These are phyloP conservation scores for Hypoxylon perforatum DNA, from an alignment of 495 filamentous ascomycete genomes.

Conservation along the genomic window DNA sequence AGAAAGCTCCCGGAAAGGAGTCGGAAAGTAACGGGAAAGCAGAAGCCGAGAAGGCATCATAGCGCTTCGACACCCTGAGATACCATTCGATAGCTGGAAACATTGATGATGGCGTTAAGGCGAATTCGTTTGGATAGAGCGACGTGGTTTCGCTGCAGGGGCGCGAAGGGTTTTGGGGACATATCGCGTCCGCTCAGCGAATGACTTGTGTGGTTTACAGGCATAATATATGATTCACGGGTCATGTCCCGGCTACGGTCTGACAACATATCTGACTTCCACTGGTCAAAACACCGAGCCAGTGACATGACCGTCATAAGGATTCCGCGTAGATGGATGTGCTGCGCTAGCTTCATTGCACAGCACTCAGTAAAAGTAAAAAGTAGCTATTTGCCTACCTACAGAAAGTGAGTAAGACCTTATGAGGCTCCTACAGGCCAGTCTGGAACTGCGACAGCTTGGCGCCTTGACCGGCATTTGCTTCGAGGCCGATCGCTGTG, in stretches of 20 bases:
- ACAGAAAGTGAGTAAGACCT: not conserved
- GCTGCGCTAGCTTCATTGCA: not conserved
- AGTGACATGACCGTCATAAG: conserved; percentile 12
- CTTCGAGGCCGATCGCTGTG: conserved; percentile 7
- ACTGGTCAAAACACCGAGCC: not conserved
- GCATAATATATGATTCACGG: conserved; percentile 36
- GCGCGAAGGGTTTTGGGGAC: conserved; percentile 16
- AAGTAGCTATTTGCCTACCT: not conserved
- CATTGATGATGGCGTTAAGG: conserved; percentile 40
- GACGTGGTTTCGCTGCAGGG: conserved; percentile 10
- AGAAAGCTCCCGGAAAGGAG: conserved; percentile 30
- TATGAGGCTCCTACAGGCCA: conserved; percentile 19
- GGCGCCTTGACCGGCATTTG: conserved; percentile 23
- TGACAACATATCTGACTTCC: conserved; percentile 7
- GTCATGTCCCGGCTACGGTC: conserved; percentile 10
- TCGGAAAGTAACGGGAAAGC: conserved; percentile 23
- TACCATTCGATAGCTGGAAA: conserved; percentile 10
- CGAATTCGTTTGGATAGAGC: conserved; percentile 21
- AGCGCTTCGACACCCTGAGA: conserved; percentile 10
- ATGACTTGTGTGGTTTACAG: conserved; percentile 16
- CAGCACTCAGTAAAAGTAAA: not conserved
- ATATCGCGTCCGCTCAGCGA: conserved; percentile 33
- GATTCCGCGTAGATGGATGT: not conserved
- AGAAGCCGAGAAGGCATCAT: conserved; percentile 37
- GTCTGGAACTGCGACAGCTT: conserved; percentile 4